Evolutionary conservation across 139 green algal genomes (phyloP).

Genomic region (Ettlia oleoabundans): DNA sequence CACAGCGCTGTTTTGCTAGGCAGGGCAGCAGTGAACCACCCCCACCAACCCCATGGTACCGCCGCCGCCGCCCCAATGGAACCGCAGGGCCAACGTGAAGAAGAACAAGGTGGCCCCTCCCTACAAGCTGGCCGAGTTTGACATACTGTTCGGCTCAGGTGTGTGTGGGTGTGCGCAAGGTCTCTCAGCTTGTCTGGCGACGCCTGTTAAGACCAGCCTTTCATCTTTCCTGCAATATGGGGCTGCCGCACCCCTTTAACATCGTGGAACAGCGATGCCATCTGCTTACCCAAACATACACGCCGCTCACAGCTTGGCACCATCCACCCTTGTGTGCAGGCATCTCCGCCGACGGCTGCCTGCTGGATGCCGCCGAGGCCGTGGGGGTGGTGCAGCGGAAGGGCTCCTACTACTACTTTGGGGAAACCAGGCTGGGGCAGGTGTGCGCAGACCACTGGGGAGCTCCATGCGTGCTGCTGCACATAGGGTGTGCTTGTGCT

Average conservation of each 20-base stretch:
- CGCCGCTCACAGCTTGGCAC: neutral
- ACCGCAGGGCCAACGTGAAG: conserved; percentile 69
- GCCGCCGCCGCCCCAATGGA: neutral
- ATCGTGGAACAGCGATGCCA: no score
- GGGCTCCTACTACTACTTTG: conserved; percentile 78
- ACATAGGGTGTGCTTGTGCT: no score
- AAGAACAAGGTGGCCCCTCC: conserved; percentile 96
- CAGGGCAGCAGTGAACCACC: no score
- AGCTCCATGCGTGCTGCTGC: no score
- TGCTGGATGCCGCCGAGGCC: conserved; percentile 87
- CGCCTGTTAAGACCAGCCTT: no score
- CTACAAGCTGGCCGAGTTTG: conserved; percentile 84
- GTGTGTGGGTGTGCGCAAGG: neutral
- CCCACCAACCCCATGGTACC: neutral
- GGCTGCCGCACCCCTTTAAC: no score
- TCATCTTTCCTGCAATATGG: no score
- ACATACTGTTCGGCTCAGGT: conserved; percentile 84
- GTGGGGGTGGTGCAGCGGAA: conserved; percentile 65
- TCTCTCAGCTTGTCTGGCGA: neutral
- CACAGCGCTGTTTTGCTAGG: no score
- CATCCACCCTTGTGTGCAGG: conserved; percentile 52
- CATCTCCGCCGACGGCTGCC: conserved; percentile 72
- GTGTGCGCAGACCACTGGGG: no score
- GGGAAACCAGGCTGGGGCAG: conserved; percentile 56
- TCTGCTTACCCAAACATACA: no score